phyloP scores from a whole-genome alignment of 768 basidiomycete species.

The Mycena latifolia region DNA sequence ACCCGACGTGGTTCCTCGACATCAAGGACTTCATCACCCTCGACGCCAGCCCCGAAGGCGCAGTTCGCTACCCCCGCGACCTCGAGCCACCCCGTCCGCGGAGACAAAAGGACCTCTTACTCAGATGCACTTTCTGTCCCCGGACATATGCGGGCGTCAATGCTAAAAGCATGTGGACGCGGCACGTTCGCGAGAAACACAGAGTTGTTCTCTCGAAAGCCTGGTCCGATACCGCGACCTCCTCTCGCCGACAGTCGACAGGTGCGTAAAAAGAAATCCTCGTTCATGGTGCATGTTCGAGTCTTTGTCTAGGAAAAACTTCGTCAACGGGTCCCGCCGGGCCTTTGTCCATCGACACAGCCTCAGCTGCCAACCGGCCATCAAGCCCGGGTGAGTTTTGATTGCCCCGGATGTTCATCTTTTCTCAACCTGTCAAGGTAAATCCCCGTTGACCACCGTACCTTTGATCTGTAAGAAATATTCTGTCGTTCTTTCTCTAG shows the following conservation, averaged over 20 bases:
- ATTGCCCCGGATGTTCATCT: conserved; percentile 12
- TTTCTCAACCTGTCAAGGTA: conserved; percentile 20
- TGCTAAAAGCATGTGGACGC: conserved; percentile 73
- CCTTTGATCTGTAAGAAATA: conserved; percentile 10
- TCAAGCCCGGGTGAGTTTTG: conserved; percentile 23
- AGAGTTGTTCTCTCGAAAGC: conserved; percentile 69
- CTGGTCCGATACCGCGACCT: conserved; percentile 36
- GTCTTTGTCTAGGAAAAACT: conserved; percentile 11
- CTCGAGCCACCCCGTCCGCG: conserved; percentile 68
- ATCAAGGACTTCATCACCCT: conserved; percentile 57
- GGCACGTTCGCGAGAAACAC: conserved; percentile 72
- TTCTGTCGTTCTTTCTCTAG: neutral
- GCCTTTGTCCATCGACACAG: conserved; percentile 18
- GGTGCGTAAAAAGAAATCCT: neutral
- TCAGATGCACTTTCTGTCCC: conserved; percentile 70
- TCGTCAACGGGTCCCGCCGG: neutral
- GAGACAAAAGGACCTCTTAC: conserved; percentile 38
- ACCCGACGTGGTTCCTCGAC: conserved; percentile 68
- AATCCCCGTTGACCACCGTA: conserved; percentile 12
- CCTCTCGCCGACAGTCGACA: conserved; percentile 22
- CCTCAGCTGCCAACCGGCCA: conserved; percentile 10
- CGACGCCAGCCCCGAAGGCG: conserved; percentile 47
- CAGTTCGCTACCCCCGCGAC: conserved; percentile 63
- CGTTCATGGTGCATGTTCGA: neutral
- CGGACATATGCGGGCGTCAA: conserved; percentile 69